Evolutionary conservation across 2,329 filamentous ascomycete genomes (phyloP).

Genomic region (Trichoderma sp.): DNA sequence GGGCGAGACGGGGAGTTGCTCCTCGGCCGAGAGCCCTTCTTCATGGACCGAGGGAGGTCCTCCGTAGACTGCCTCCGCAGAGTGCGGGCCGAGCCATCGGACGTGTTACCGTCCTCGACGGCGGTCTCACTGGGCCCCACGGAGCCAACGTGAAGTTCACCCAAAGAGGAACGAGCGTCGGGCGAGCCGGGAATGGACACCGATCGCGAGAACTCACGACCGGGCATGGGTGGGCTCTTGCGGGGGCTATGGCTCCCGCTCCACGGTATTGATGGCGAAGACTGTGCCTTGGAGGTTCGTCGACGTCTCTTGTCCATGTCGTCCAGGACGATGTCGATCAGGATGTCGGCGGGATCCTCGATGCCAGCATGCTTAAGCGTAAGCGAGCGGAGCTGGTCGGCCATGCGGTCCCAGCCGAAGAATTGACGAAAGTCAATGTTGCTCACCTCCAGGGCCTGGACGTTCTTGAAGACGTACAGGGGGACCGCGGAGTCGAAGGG

Average conservation of each 20-base stretch:
- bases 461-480: conserved; percentile 95
- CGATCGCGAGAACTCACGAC: conserved; percentile 68
- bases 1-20: conserved; percentile 84
- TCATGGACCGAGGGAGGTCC: conserved; percentile 46
- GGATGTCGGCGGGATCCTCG: conserved; percentile 85
- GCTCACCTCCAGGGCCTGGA: conserved; percentile 89
- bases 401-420: conserved; percentile 92
- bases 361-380: conserved; percentile 85
- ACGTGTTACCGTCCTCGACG: conserved; percentile 46
- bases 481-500: conserved; percentile 97
- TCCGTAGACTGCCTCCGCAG: conserved; percentile 53
- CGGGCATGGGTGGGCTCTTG: conserved; percentile 64
- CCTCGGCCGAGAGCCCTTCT: conserved; percentile 58
- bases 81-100: conserved; percentile 44
- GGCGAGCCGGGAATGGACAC: conserved; percentile 68
- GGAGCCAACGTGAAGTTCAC: conserved; percentile 62
- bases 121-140: conserved; percentile 56
- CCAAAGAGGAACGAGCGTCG: conserved; percentile 50
- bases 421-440: conserved; percentile 97
- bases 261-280: conserved; percentile 76
- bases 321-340: conserved; percentile 91
- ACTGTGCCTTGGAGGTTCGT: conserved; percentile 82
- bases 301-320: conserved; percentile 92
- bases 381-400: conserved; percentile 87
- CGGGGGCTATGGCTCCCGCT: conserved; percentile 58